Conservation (phyloP, 2,329 filamentous ascomycete genomes). For the Cercospora janseana region DNA sequence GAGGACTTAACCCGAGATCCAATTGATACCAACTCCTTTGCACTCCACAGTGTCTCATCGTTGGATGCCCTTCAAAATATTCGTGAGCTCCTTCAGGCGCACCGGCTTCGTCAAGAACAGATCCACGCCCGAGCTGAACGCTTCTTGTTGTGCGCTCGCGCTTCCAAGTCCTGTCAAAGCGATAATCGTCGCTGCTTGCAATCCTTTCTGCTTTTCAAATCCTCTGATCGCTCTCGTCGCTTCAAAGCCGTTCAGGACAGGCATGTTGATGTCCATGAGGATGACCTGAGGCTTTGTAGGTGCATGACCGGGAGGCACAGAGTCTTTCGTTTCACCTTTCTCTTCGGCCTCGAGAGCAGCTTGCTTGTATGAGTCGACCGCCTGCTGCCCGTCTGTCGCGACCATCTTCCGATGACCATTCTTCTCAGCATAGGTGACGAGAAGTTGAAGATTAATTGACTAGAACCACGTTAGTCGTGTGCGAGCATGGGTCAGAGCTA, state of each 20-base stretch:
- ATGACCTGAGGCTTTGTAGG: conserved; percentile 22
- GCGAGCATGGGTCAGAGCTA: neutral
- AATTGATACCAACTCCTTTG: no score
- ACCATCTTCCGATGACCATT: conserved; percentile 44
- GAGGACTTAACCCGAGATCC: no score
- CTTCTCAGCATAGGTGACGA: conserved; percentile 35
- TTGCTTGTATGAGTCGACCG: conserved; percentile 46
- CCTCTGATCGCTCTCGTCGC: conserved; percentile 35
- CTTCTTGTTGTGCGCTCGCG: conserved; percentile 34
- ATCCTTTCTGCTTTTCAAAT: conserved; percentile 31
- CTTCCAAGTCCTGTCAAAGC: conserved; percentile 36
- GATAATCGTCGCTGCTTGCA: conserved; percentile 32
- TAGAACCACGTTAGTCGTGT: conserved; percentile 6
- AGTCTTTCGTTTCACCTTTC: conserved; percentile 1
- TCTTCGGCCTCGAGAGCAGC: conserved; percentile 11
- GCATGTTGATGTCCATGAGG: conserved; percentile 48
- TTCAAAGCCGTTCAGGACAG: conserved; percentile 37
- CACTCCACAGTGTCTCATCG: conserved; percentile 5
- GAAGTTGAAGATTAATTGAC: conserved; percentile 37
- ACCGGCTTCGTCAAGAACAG: conserved; percentile 38
- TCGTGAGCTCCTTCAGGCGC: conserved; percentile 26
- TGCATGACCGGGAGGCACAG: neutral
- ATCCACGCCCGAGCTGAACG: conserved; percentile 35
- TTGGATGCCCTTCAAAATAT: conserved; percentile 24
- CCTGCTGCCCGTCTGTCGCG: conserved; percentile 51